Base-by-base conservation (phyloP, 169 alveolate genomes). In the Plasmodium ovale region DNA sequence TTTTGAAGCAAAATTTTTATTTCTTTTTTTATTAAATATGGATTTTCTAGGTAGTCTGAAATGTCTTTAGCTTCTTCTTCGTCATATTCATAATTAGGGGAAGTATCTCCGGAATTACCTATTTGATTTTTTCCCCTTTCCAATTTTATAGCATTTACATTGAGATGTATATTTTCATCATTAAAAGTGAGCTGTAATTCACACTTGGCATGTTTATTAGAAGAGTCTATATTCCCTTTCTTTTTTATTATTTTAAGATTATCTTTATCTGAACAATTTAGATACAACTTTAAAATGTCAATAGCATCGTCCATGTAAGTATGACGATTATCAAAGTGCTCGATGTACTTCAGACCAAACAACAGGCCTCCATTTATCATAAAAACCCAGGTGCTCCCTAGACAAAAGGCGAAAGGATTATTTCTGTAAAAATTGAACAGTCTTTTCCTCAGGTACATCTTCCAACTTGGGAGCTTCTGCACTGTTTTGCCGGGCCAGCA, bases 301-400 rank as follows among this genome's bases (percentile, higher is more conserved):
- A 79, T 56, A 16, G 84, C 67, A 51, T 79, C 89, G 12, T 31
- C 44, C 1, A 79, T 62, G 42, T 79, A 79, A 21, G 71, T 10
- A 53, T 79, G 89, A 14, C 89, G 47, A 54, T 65, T 12, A 4
- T 79, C 89, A 27, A 79, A 65, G 16, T 37, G 62, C 14, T 64
- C 65, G 14, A 79, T 27, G 56, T 79, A 79, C 21, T 79, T 79
- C 23, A 37, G 33, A 69, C 70, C 33, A 23, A 79, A 79, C 16
- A 79, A 10, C n/a, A 64, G 39, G 10, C 89, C 53, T 23, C 84
- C 33, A 14, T 42, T 79, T 29, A 79, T 64, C 19, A 79, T 27
- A 5, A 79, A n/a, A 68, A 64, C 54, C 89, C 89, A 79, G 16
- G 89, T 79, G 31, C 68, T 79, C 4, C 89, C 89, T 56, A 79